Conservation (phyloP, 345 rosid species). For the Acer yangbiense region DNA sequence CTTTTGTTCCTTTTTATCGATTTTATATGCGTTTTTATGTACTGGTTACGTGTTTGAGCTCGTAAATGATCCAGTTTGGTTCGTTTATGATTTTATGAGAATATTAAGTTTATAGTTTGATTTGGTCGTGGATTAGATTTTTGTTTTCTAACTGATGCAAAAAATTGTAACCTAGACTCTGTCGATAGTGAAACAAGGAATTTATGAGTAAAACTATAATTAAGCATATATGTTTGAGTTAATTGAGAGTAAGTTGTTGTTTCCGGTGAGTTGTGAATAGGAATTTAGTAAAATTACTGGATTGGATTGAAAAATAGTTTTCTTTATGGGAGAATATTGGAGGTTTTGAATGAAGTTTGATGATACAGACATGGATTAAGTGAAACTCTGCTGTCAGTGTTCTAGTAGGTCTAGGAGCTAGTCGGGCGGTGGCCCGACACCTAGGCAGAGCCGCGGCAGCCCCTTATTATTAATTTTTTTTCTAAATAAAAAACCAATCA, state of each 20-base stretch:
- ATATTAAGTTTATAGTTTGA: slow-evolving; percentile 2
- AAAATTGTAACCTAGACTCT: neutral
- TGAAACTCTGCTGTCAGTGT: neutral
- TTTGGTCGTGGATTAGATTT: neutral
- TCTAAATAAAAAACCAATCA: too few relatives aligned
- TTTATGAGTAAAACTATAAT: too few relatives aligned
- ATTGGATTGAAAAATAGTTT: slow-evolving; percentile 4
- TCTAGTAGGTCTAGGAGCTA: too few relatives aligned
- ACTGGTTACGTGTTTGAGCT: neutral
- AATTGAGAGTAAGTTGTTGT: neutral
- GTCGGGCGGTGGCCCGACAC: too few relatives aligned
- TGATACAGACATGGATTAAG: neutral
- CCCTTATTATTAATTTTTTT: too few relatives aligned
- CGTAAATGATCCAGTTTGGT: neutral
- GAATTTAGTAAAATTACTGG: neutral
- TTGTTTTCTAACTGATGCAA: slow-evolving; percentile 2
- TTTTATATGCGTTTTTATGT: neutral
- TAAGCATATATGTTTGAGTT: neutral
- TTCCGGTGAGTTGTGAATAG: neutral
- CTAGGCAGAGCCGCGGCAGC: too few relatives aligned
- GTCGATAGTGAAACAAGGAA: neutral
- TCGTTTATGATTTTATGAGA: slow-evolving; percentile 19
- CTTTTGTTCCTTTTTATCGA: neutral
- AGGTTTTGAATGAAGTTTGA: slow-evolving; percentile 1
- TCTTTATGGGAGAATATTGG: too few relatives aligned